These are phyloP conservation scores for Hortiboletus campestris DNA, from an alignment of 768 basidiomycete species.

Conservation along the genomic window DNA sequence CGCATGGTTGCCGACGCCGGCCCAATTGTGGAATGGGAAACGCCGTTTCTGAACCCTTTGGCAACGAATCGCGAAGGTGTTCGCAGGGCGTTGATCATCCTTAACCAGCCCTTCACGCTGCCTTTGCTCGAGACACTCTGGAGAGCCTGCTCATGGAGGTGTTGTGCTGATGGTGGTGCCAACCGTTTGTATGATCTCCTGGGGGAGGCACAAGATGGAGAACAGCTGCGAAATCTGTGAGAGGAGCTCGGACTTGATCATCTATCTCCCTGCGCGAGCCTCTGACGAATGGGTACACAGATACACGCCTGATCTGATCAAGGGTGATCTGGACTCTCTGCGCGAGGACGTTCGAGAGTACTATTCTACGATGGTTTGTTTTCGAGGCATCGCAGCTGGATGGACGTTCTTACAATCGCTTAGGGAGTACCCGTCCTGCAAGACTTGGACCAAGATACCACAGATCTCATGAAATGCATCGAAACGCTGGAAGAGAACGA, in stretches of 20 bases:
- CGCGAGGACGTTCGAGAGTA: slow-evolving; percentile 68
- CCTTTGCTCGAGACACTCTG: slow-evolving; percentile 64
- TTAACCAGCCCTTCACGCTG: slow-evolving; percentile 83
- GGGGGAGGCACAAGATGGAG: neutral
- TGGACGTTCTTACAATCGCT: neutral
- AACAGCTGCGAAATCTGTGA: slow-evolving; percentile 16
- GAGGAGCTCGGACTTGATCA: neutral
- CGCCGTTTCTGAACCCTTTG: slow-evolving; percentile 24
- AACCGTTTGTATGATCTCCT: slow-evolving; percentile 73
- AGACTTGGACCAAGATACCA: slow-evolving; percentile 79
- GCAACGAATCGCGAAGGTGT: neutral
- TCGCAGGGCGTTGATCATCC: slow-evolving; percentile 68
- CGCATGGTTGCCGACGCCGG: slow-evolving; percentile 3
- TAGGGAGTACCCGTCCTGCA: slow-evolving; percentile 68
- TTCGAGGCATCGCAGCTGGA: neutral
- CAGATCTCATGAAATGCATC: slow-evolving; percentile 95
- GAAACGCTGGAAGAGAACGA: slow-evolving; percentile 59
- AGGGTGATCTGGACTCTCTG: slow-evolving; percentile 92
- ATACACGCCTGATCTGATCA: slow-evolving; percentile 81
- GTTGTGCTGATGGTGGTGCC: slow-evolving; percentile 87
- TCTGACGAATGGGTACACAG: slow-evolving; percentile 34
- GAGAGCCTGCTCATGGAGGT: slow-evolving; percentile 47
- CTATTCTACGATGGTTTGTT: slow-evolving; percentile 59
- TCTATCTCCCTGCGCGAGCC: neutral
- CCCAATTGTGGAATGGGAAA: slow-evolving; percentile 25